Percentiles rank a stretch among this genome's conserved stretches.
phyloP scores from a whole-genome alignment of 129 eudicot genomes.

The Artemisia tridentata region DNA sequence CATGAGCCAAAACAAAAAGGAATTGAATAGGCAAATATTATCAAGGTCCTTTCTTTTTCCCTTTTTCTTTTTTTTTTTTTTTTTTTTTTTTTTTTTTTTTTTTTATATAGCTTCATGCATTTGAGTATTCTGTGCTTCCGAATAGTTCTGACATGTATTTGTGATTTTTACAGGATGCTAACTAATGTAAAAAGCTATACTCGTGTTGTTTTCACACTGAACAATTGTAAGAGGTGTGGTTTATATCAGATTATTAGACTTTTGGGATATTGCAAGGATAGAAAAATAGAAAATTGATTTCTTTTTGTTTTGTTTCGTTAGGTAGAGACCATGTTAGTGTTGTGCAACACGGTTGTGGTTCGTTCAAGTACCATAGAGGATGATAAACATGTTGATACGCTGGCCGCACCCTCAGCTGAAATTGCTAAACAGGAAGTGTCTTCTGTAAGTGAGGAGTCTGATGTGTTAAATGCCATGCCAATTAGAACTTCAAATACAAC shows the following conservation, averaged over 20 bases:
- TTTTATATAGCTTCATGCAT: background rate
- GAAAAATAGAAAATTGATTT: slow-evolving; percentile 7
- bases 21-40: slow-evolving; percentile 42
- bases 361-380: slow-evolving; percentile 25
- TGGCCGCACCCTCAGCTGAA: too few relatives aligned
- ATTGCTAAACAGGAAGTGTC: too few relatives aligned
- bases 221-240: slow-evolving; percentile 50
- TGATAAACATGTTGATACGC: too few relatives aligned
- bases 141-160: background rate
- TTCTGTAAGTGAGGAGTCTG: too few relatives aligned
- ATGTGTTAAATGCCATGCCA: too few relatives aligned
- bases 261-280: background rate
- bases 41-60: slow-evolving; percentile 49
- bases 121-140: background rate
- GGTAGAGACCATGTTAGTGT: slow-evolving; percentile 48
- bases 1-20: too few relatives aligned
- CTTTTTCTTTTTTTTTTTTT: too few relatives aligned
- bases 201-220: slow-evolving; percentile 51
- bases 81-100: too few relatives aligned
- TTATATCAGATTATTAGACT: slow-evolving; percentile 4
- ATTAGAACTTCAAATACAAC: too few relatives aligned
- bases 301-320: slow-evolving; percentile 33
- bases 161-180: slow-evolving; percentile 52
- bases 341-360: slow-evolving; percentile 30
- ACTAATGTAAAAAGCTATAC: slow-evolving; percentile 48